phyloP scores from a whole-genome alignment of 1,284 basidiomycete genomes.

The Leccinum huronense region DNA sequence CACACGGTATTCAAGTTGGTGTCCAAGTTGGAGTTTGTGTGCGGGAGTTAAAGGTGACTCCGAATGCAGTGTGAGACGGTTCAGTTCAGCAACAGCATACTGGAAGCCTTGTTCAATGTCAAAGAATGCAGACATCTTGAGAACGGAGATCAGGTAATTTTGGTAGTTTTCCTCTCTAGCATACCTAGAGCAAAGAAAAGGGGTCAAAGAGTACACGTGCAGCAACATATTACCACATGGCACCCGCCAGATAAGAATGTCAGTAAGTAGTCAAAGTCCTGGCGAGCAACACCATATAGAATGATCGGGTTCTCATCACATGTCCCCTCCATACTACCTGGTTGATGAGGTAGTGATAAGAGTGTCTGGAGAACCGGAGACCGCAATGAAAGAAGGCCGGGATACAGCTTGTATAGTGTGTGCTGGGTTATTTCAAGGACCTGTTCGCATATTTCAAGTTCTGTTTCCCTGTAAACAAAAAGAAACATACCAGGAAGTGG shows the following conservation, averaged over 20 bases:
- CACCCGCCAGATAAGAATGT: neutral
- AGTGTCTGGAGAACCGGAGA: neutral
- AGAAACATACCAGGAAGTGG: neutral
- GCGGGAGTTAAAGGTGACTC: neutral
- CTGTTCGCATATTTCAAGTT: neutral
- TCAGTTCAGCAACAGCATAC: neutral
- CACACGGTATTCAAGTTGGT: constrained; percentile 4
- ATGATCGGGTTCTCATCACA: neutral
- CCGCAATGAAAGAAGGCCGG: neutral
- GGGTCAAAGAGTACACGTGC: neutral
- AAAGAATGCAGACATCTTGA: neutral
- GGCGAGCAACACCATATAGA: neutral
- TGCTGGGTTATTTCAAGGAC: neutral
- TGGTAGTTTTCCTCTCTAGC: neutral
- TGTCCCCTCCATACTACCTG: neutral
- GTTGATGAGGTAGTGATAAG: neutral
- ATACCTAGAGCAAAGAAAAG: neutral
- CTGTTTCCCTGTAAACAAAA: neutral
- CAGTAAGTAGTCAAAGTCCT: neutral
- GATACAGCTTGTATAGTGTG: neutral
- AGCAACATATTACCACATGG: neutral
- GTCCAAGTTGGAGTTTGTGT: constrained; percentile 6
- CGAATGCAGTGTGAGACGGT: neutral
- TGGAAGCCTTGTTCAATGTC: neutral
- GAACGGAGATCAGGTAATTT: neutral